A percentile compares a stretch with the other conserved stretches of the same genome.
Evolutionary conservation across 78 protist genomes (phyloP).

Genomic region (Dictyostelium brefeldianum): DNA sequence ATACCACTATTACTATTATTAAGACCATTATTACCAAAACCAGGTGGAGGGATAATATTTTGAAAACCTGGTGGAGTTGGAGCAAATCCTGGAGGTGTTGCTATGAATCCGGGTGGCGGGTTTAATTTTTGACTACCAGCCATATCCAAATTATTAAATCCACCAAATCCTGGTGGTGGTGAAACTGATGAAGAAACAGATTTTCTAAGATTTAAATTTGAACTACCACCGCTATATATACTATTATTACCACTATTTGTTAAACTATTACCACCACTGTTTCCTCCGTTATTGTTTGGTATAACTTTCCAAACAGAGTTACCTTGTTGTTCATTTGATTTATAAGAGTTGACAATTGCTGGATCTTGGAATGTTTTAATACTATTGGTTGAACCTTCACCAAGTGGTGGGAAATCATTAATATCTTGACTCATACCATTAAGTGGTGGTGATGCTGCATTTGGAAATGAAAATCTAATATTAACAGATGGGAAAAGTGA

Average conservation of each 20-base stretch:
- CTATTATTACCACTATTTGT: not conserved
- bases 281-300: not conserved
- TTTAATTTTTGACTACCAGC: not conserved
- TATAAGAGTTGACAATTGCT: slow-evolving; percentile 12
- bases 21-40: slow-evolving; percentile 20
- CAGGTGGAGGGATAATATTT: slow-evolving; percentile 39
- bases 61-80: slow-evolving; percentile 44
- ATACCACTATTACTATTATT: slow-evolving; percentile 21
- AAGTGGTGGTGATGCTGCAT: not conserved
- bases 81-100: not conserved
- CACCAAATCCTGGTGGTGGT: slow-evolving; percentile 69
- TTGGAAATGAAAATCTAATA: slow-evolving; percentile 54
- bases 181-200: slow-evolving; percentile 40
- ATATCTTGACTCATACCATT: slow-evolving; percentile 2
- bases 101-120: slow-evolving; percentile 60
- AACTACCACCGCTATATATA: no score
- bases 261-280: not conserved
- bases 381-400: not conserved
- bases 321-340: not conserved
- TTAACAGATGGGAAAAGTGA: slow-evolving; percentile 74
- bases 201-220: slow-evolving; percentile 7
- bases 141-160: not conserved
- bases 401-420: not conserved
- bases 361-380: slow-evolving; percentile 43
- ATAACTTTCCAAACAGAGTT: slow-evolving; percentile 10